Evolutionary conservation across 306 rosid genomes (phyloP).

Genomic region (Fragaria vesca): DNA sequence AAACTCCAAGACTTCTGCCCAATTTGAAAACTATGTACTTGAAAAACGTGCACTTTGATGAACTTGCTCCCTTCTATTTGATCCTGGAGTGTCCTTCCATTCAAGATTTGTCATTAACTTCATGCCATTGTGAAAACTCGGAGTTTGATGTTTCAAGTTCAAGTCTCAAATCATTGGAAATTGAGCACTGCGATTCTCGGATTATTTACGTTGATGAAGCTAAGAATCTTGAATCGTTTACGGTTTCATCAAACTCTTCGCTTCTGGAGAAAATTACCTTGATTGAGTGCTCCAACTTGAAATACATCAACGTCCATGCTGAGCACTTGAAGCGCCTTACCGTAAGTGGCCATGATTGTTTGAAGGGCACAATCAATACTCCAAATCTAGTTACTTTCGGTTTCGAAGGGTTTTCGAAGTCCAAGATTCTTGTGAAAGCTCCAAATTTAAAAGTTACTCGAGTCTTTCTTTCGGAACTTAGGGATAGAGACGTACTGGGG

Average conservation of each 20-base stretch:
- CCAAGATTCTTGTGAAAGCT: no score
- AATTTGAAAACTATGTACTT: no score
- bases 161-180: background rate
- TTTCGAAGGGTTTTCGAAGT: background rate
- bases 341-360: background rate
- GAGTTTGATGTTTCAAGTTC: background rate
- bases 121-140: no score
- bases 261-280: background rate
- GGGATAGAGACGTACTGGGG: background rate
- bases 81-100: background rate
- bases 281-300: background rate
- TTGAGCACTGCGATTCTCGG: background rate
- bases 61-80: no score
- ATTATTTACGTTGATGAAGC: background rate
- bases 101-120: no score
- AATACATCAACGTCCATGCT: background rate
- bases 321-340: background rate
- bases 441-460: no score
- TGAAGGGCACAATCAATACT: background rate
- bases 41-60: no score
- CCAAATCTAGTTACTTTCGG: background rate
- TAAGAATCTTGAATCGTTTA: background rate
- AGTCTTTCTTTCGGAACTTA: background rate
- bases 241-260: background rate
- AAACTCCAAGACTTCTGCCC: no score